Percentiles rank a stretch among this genome's conserved stretches.
These are phyloP conservation scores for Guadua angustifolia DNA, from an alignment of 176 grass and related monocot species.

Conservation along the genomic window DNA sequence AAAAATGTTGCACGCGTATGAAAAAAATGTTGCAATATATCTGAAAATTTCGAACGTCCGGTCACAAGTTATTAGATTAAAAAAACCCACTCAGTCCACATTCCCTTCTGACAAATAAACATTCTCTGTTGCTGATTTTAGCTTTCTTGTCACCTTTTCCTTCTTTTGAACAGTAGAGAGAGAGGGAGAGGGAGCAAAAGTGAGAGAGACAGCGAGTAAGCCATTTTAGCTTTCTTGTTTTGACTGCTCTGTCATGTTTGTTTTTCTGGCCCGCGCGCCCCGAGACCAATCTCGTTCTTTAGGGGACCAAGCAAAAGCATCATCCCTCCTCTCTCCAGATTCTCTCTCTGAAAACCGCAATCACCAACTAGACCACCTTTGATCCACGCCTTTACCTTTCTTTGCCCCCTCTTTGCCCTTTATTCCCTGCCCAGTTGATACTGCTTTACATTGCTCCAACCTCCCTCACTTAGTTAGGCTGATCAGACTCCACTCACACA, in stretches of 20 bases:
- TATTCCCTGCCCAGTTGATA: constrained; percentile 39
- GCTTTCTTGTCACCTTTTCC: no score
- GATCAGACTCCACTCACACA: not conserved
- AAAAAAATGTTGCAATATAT: no score
- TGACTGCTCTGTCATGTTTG: not conserved
- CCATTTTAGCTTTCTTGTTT: constrained; percentile 16
- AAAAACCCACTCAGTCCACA: not conserved
- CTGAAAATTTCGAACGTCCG: no score
- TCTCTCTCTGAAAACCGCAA: constrained; percentile 33
- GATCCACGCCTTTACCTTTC: constrained; percentile 59
- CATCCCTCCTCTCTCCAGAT: constrained; percentile 3
- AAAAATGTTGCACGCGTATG: no score
- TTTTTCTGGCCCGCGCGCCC: not conserved
- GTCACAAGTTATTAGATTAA: no score
- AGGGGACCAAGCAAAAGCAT: constrained; percentile 60
- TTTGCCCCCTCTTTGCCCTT: constrained; percentile 36
- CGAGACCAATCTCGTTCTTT: constrained; percentile 58
- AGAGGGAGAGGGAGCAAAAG: no score
- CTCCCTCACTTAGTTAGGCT: not conserved
- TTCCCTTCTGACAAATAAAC: constrained; percentile 26
- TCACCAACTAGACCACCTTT: constrained; percentile 62
- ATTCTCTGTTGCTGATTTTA: constrained; percentile 39
- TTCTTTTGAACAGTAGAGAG: not conserved
- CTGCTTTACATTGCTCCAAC: constrained; percentile 17
- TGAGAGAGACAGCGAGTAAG: not conserved